Evolutionary conservation across 768 basidiomycete genomes (phyloP), one percentile per base, ranked within the genome.

Genomic region (Collybia mongolica): DNA sequence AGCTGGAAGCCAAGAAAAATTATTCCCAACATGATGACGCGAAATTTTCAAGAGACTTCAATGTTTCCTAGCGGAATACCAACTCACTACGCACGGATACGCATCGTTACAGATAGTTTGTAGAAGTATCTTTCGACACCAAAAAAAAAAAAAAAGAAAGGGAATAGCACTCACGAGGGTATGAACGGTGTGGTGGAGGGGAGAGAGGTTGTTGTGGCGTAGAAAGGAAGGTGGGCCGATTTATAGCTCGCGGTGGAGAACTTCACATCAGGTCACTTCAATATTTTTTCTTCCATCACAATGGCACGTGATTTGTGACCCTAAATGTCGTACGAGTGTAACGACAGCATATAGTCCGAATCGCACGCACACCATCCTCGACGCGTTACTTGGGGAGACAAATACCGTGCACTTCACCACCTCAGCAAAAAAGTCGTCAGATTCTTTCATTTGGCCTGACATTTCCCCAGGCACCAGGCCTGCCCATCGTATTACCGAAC

Each of bases 11-110:
- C 20, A 20, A 19, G 23, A 19, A 29, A 38, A 52, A 32, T 17
- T 3, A 12, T 32, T 14, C 5, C 32, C 32, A 32, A 12, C 32
- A 32, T 12, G 11, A 32, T 32, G 32, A 32, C 14, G 32, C 9
- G 32, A 44, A 48, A 49, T 29, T 47, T 37, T 67, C 69, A 71
- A n/a, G 68, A 58, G 67, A 70, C 68, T 71, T 73, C 69, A 73
- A 72, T 71, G 70, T 65, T 52, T 70, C 68, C 67, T 61, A 59
- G 62, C 67, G 66, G 68, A 66, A 58, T 44, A 46, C 48, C 55
- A 54, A 59, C 61, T 62, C 63, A 64, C 47, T 23, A 65, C 55
- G 59, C 59, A 51, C 51, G 40, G 50, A 60, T 39, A 52, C 61
- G 58, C 60, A 60, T 67, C 62, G 60, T 46, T 22, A 54, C 28